Evolutionary conservation across 2,329 filamentous ascomycete species (phyloP).

Genomic region (Macrophomina pseudophaseolina): DNA sequence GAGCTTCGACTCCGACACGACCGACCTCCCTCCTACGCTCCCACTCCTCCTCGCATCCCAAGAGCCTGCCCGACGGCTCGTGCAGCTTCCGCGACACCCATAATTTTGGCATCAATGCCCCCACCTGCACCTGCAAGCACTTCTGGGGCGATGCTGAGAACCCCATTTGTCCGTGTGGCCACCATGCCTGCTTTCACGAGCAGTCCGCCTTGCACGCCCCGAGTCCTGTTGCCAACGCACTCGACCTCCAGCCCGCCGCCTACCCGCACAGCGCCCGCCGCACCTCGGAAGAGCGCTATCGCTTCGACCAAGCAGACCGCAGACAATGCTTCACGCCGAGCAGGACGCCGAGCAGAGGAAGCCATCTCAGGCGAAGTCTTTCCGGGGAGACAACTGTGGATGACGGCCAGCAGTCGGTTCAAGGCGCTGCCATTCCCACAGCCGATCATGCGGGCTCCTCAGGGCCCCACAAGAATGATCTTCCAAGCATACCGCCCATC

Average conservation of each 20-base stretch:
- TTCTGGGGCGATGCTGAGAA: conserved; percentile 52
- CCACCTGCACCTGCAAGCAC: conserved; percentile 58
- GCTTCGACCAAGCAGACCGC: not conserved
- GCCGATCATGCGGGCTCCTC: not conserved
- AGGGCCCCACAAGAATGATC: conserved; percentile 27
- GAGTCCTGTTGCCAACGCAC: not conserved
- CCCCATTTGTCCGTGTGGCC: conserved; percentile 59
- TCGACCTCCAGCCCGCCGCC: conserved; percentile 25
- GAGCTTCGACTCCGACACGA: conserved; percentile 30
- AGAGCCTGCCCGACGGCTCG: conserved; percentile 54
- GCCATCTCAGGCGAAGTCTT: not conserved
- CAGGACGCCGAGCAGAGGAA: conserved; percentile 11
- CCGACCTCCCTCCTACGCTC: conserved; percentile 2
- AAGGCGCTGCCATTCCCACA: too few species aligned
- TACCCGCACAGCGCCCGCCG: not conserved
- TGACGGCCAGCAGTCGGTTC: not conserved
- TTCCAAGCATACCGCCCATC: conserved; percentile 44
- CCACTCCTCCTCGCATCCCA: conserved; percentile 28
- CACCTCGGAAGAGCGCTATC: not conserved
- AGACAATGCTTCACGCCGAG: not conserved
- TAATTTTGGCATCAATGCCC: conserved; percentile 45
- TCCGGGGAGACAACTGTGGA: conserved; percentile 5
- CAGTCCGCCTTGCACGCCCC: not conserved
- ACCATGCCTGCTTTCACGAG: conserved; percentile 63
- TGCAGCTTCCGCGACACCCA: conserved; percentile 59